A percentile compares a stretch with the other conserved stretches of the same genome.
Evolutionary conservation across 2,329 filamentous ascomycete genomes (phyloP).

Genomic region (Alternaria sp.): DNA sequence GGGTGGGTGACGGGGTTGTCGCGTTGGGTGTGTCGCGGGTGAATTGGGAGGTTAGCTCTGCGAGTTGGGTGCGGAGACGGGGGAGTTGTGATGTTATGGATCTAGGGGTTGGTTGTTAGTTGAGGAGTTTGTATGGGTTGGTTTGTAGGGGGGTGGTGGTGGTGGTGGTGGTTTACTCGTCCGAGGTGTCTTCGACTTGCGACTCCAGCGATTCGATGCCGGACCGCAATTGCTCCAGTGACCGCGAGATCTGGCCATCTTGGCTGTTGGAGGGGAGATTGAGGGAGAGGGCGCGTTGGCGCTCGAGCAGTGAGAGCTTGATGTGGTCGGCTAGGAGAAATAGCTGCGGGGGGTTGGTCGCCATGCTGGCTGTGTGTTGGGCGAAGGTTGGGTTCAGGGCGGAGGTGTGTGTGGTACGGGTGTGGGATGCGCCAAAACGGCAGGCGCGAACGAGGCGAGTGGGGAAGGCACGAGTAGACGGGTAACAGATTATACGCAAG

Average conservation of each 20-base stretch:
- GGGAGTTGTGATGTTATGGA: slow-evolving; percentile 65
- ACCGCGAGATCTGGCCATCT: slow-evolving; percentile 87
- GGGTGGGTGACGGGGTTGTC: slow-evolving; percentile 48
- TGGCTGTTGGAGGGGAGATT: slow-evolving; percentile 81
- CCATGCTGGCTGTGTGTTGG: slow-evolving; percentile 35
- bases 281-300: slow-evolving; percentile 82
- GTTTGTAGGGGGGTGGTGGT: slow-evolving; percentile 7
- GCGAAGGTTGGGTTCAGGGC: slow-evolving; percentile 15
- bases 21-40: slow-evolving; percentile 63
- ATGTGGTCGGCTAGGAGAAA: slow-evolving; percentile 95
- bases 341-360: slow-evolving; percentile 72
- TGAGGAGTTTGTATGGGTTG: not conserved
- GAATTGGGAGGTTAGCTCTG: slow-evolving; percentile 82
- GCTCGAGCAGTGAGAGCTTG: slow-evolving; percentile 92
- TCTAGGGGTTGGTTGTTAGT: slow-evolving; percentile 23
- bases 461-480: slow-evolving; percentile 1
- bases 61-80: slow-evolving; percentile 75
- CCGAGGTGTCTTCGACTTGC: slow-evolving; percentile 66
- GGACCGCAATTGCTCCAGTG: slow-evolving; percentile 83
- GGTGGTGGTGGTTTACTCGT: slow-evolving; percentile 56
- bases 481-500: not conserved
- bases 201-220: slow-evolving; percentile 75
- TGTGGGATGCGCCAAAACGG: slow-evolving; percentile 11
- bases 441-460: slow-evolving; percentile 10
- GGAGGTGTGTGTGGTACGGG: slow-evolving; percentile 12